These are phyloP conservation scores for Fusarium chuoi DNA, from an alignment of 2,329 filamentous ascomycete species.

Conservation along the genomic window DNA sequence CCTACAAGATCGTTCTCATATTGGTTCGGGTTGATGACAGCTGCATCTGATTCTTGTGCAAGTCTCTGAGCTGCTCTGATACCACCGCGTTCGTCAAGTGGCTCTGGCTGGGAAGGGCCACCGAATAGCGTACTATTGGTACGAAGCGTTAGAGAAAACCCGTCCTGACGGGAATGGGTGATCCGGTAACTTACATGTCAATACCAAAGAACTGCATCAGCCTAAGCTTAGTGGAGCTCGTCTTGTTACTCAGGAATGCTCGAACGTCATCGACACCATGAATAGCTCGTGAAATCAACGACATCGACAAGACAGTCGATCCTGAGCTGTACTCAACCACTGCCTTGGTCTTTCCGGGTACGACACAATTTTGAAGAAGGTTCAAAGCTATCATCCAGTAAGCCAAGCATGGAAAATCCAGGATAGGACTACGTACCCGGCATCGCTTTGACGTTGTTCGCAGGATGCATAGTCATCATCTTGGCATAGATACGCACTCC, in stretches of 20 bases:
- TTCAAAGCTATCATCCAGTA: slow-evolving; percentile 55
- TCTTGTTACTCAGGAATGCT: slow-evolving; percentile 70
- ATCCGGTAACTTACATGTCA: slow-evolving; percentile 52
- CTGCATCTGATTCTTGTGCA: slow-evolving; percentile 53
- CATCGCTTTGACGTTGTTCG: slow-evolving; percentile 73
- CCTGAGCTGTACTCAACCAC: slow-evolving; percentile 71
- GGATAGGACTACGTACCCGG: slow-evolving; percentile 54
- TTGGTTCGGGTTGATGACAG: slow-evolving; percentile 66
- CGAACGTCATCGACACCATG: slow-evolving; percentile 62
- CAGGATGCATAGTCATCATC: slow-evolving; percentile 72
- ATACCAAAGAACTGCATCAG: slow-evolving; percentile 70
- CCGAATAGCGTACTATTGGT: slow-evolving; percentile 60
- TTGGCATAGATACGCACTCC: slow-evolving; percentile 72
- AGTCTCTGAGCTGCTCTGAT: slow-evolving; percentile 59
- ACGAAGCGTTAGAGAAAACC: background rate
- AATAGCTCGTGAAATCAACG: slow-evolving; percentile 62
- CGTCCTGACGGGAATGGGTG: too few relatives aligned
- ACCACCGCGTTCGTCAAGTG: slow-evolving; percentile 62
- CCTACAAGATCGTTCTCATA: slow-evolving; percentile 62
- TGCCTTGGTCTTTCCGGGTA: slow-evolving; percentile 55
- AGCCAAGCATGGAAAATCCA: background rate
- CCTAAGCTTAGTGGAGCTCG: slow-evolving; percentile 61
- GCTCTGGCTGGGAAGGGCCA: slow-evolving; percentile 67
- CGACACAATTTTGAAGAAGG: slow-evolving; percentile 50
- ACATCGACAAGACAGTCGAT: slow-evolving; percentile 70